Conservation (phyloP, 2,329 filamentous ascomycete species). For the Dactylellina cionopaga region DNA sequence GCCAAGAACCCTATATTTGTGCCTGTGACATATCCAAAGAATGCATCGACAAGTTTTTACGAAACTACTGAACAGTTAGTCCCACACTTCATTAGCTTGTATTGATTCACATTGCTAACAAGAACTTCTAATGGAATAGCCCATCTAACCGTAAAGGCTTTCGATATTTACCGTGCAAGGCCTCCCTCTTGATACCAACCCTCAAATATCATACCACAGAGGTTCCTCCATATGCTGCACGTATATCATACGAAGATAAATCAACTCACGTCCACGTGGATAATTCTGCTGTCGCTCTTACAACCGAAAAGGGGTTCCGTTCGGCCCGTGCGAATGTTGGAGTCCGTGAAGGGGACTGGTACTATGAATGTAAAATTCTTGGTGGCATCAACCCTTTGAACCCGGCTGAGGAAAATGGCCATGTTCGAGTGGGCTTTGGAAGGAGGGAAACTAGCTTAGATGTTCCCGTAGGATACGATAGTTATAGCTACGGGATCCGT, state of each 20-base stretch:
- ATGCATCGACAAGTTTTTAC: constrained; percentile 65
- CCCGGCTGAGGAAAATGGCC: constrained; percentile 63
- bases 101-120: constrained; percentile 65
- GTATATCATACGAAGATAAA: constrained; percentile 92
- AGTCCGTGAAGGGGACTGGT: constrained; percentile 87
- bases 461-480: constrained; percentile 84
- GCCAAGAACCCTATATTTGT: constrained; percentile 42
- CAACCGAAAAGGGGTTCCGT: constrained; percentile 90
- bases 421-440: constrained; percentile 87
- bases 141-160: constrained; percentile 77
- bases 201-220: constrained; percentile 92
- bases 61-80: constrained; percentile 73
- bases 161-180: constrained; percentile 89
- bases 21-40: constrained; percentile 38
- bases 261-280: constrained; percentile 86
- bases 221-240: constrained; percentile 80
- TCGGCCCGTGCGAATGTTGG: constrained; percentile 91
- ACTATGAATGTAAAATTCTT: constrained; percentile 92
- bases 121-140: constrained; percentile 18
- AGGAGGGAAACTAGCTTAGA: constrained; percentile 77
- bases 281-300: constrained; percentile 77
- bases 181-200: constrained; percentile 83
- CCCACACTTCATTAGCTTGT: not conserved
- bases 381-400: constrained; percentile 69
- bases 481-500: constrained; percentile 91